A percentile compares a stretch with the other conserved stretches of the same genome.
phyloP scores from a whole-genome alignment of 768 basidiomycete species.

The Pisolithus orientalis region DNA sequence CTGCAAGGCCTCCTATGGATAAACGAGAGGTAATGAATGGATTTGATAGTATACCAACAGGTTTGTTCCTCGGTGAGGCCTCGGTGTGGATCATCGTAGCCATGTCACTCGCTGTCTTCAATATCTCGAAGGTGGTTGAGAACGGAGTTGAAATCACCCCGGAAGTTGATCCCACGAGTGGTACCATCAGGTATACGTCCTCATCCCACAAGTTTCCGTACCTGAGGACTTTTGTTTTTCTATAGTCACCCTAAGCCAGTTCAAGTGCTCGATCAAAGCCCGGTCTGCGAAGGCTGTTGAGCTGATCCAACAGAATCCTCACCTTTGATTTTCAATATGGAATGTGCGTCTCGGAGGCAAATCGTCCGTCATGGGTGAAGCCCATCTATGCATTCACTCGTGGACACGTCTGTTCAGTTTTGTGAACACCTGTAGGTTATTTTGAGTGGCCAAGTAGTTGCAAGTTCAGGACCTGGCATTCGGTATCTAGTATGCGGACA shows the following conservation, averaged over 20 bases:
- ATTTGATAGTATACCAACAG: conserved; percentile 20
- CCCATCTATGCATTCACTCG: too few relatives aligned
- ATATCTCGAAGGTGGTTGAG: conserved; percentile 33
- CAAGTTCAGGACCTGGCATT: too few relatives aligned
- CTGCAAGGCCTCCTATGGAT: not conserved
- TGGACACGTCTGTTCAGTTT: too few relatives aligned
- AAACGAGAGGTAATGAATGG: not conserved
- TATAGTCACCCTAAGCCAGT: conserved; percentile 16
- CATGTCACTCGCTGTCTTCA: conserved; percentile 36
- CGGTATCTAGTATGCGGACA: too few relatives aligned
- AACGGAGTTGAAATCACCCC: conserved; percentile 40
- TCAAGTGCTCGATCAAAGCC: conserved; percentile 13
- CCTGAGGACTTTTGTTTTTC: not conserved
- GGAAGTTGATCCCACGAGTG: conserved; percentile 45
- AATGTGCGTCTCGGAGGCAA: too few relatives aligned
- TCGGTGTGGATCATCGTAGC: conserved; percentile 34
- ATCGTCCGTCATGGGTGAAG: too few relatives aligned
- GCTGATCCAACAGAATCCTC: conserved; percentile 18
- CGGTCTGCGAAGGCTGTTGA: conserved; percentile 21
- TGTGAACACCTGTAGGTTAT: too few relatives aligned
- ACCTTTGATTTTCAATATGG: not conserved
- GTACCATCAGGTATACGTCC: conserved; percentile 44
- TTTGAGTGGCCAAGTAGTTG: too few relatives aligned
- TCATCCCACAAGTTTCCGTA: too few relatives aligned
- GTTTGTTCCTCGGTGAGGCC: conserved; percentile 39